Evolutionary conservation across 1,139 yeast genomes (phyloP), one percentile per base, ranked within the genome.

Genomic region (Geotrichum candidum): DNA sequence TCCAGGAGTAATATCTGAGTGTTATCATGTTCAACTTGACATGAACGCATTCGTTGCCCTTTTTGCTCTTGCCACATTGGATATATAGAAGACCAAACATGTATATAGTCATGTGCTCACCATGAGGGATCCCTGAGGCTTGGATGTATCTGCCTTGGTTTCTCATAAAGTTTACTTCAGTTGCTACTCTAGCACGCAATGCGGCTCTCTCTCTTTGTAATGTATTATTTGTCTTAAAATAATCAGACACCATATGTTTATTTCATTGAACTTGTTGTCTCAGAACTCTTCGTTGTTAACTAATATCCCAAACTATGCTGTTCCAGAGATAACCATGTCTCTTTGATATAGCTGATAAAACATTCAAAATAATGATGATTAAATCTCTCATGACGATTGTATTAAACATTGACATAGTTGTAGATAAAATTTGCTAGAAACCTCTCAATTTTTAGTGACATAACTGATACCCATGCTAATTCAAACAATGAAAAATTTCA

Each of bases 81-180:
- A 66, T 54, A 61, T 63, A 13, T 65, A 68, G 9, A 65, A 63
- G 22, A 58, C 67, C 5, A 62, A 65, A 29, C 60, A 61, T 15
- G 61, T 67, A 18, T 63, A 68, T 4, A 63, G 68, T 7, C 59
- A 66, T 67, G 13, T 66, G 66, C 46, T 65, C 68, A 0, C 70
- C 69, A 2, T 68, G 70, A 69, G 68, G 69, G 0, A 61, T 67
- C 51, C 69, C 70, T 1, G 65, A 67, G 2, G 69, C 69, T 6
- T 51, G 66, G 46, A 64, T 68, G 51, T 68, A 68, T 38, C 62
- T 68, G 25, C 45, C 64, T 9, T 56, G 66, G 9, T 68, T 66
- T 53, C 31, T 65, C 31, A 25, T 66, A 31, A 10, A 51, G 63
- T n/a, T 68, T 69, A 2, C 64, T 67, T 51, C 61, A 67, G 7